Evolutionary conservation across 129 eudicot species (phyloP), one percentile per base, ranked within the genome.

Genomic region (Smallanthus sonchifolius): DNA sequence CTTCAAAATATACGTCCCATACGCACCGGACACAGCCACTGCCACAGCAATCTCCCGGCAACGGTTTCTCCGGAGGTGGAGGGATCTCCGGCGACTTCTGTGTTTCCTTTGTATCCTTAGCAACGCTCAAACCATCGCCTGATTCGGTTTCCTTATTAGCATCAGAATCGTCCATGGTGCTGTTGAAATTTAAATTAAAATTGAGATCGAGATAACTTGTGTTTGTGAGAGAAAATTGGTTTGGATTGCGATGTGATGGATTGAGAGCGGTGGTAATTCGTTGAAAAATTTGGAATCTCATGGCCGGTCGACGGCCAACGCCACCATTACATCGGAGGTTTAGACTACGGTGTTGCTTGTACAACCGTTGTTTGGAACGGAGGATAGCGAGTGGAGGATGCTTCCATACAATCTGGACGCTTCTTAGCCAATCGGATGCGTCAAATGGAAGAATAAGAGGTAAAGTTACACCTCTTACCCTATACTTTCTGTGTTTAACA

Each of bases 21-120:
- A 91, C 96, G 81, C 97, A 91, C 57, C 92, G 81, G n/a, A 91
- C 96, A 69, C 97, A 91, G 0, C 97, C 97, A 73, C 91, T 91
- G 75, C 92, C 97, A 77, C 96, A 91, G 59, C 97, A 91, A 79
- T 88, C 97, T 34, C 92, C 97, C 32, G 97, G 84, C 90, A 82
- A 76, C 67, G 97, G 97, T 84, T 91, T 86, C 88, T 88, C 95
- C 85, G 97, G 97, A 48, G 96, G 95, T 74, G 85, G 79, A 43
- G 97, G 95, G 70, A 84, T 45, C 78, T 67, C 44, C 45, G 72
- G 24, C 34, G 17, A 48, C 69, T 81, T 75, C 70, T 83, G 72
- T 80, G 77, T 19, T 71, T 72, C 75, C 75, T 66, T 48, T 32
- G 81, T 43, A 32, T 66, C 68, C 32, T 75, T 71, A 43, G 91